Evolutionary conservation across 306 rosid species (phyloP), one percentile per base, ranked within the genome.

Genomic region (Oemleria cerasiformis): DNA sequence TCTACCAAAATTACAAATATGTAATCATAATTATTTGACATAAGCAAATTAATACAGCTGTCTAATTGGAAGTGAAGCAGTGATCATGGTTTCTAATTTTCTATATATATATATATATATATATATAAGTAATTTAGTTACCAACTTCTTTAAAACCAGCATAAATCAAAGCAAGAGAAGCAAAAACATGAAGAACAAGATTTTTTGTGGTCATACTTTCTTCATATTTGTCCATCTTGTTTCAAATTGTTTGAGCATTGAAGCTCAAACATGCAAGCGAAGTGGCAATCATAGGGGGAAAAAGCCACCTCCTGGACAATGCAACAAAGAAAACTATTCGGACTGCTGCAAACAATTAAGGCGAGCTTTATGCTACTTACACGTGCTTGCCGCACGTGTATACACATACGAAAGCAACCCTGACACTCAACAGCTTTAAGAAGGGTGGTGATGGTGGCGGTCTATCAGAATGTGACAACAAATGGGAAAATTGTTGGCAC

Each of bases 281-380:
- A 65, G 78, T 20, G 72, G 78, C 67, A 34, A 14, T 9, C 3
- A 65, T 14, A 74, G 23, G 30, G 78, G 72, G 3, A 74, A 7
- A 56, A 42, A 67, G 9, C 67, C 88, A 7, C 81, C 79, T 13
- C 21, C 58, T 0, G 77, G 73, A 19, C 66, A 86, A n/a, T 83
- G 90, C 63, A 83, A 78, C 73, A 2, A 16, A 19, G 81, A 74
- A n/a, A 73, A 86, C 30, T 40, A 78, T 17, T 80, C 87, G 0
- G 79, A 70, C 10, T 83, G 87, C n/a, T 86, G 90, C 9, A 25
- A 16, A 6, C n/a, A n/a, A n/a, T n/a, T 19, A 74, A 61, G 87
- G 86, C 7, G 74, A 78, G 74, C 25, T 49, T 12, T 85, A 78
- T 72, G 21, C 77, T 2, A 74, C 78, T 0, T 87, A 71, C 43